Percentiles rank a stretch among this genome's conserved stretches.
Evolutionary conservation across 495 filamentous ascomycete genomes (phyloP).

Genomic region (Aspergillus baeticus): DNA sequence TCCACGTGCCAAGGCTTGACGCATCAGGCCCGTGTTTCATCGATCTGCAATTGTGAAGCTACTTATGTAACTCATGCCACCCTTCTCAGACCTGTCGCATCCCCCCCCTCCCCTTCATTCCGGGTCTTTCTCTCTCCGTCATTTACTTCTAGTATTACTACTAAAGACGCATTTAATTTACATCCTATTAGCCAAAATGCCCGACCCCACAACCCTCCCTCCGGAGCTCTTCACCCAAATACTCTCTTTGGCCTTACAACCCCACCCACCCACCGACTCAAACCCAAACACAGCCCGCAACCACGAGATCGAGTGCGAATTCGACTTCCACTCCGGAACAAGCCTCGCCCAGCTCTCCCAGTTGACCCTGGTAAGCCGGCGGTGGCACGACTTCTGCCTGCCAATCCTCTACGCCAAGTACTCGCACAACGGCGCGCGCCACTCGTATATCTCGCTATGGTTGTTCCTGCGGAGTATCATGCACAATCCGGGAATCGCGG

Average conservation of each 20-base stretch:
- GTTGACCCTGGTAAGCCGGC: not conserved
- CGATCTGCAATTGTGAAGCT: too few species aligned
- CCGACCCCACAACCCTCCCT: not conserved
- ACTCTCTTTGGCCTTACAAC: not conserved
- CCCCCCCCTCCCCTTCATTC: too few species aligned
- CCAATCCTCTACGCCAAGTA: not conserved
- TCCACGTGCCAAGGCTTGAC: too few species aligned
- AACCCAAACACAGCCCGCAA: not conserved
- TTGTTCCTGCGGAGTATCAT: not conserved
- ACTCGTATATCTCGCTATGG: not conserved
- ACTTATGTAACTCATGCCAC: too few species aligned
- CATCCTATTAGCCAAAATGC: too few species aligned
- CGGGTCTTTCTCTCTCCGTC: too few species aligned
- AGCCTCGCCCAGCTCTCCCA: not conserved
- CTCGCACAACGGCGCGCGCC: not conserved
- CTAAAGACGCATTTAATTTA: too few species aligned
- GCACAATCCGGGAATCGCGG: not conserved
- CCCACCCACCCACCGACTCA: too few species aligned
- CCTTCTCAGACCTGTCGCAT: too few species aligned
- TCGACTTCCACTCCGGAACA: not conserved
- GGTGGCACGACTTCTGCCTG: not conserved
- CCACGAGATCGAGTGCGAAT: not conserved
- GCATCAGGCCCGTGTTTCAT: too few species aligned
- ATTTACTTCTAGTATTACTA: too few species aligned
- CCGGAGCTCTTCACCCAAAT: not conserved